These are phyloP conservation scores for bread wheat (Triticum aestivum) DNA, from an alignment of 176 grass and related monocot genomes.

Conservation along the genomic window IWGSC_CS_RefSeq_v2.1 NC_057799.1:207761564-207762063, in stretches of 20 bases:
- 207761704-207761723: background rate
- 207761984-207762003: background rate
- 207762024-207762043: conserved; percentile 2
- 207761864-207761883: background rate
- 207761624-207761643: background rate
- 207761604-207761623: conserved; percentile 21
- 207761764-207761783: background rate
- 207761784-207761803: background rate
- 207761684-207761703: background rate
- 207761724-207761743: background rate
- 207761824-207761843: background rate
- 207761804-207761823: background rate
- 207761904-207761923: background rate
- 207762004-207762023: background rate
- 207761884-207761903: background rate
- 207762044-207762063: conserved; percentile 15
- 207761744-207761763: background rate
- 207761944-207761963: background rate
- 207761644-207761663: background rate
- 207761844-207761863: background rate
- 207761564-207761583: conserved; percentile 5
- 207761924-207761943: background rate
- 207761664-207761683: conserved; percentile 6
- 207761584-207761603: background rate
- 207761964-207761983: background rate